A percentile compares a stretch with the other conserved stretches of the same genome.
These are phyloP conservation scores for Pleurotus pulmonarius DNA, from an alignment of 768 basidiomycete species.

Conservation along the genomic window DNA sequence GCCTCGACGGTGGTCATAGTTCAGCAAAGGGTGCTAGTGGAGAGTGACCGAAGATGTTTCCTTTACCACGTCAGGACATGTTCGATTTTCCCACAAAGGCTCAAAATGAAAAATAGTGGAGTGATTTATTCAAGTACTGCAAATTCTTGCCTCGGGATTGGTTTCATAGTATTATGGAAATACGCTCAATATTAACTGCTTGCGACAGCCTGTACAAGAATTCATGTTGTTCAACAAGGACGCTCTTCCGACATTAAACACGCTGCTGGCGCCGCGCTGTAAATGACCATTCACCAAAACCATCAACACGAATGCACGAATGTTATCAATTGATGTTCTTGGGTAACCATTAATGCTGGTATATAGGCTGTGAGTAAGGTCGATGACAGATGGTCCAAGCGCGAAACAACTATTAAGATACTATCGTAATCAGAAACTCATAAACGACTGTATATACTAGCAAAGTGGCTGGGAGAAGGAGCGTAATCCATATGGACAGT, in stretches of 20 bases:
- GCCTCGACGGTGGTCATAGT: slow-evolving; percentile 68
- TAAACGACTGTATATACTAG: slow-evolving; percentile 5
- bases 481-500: neutral
- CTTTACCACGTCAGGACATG: slow-evolving; percentile 5
- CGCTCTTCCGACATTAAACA: no score
- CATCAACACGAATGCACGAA: neutral
- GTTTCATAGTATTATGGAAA: no score
- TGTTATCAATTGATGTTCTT: neutral
- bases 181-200: no score
- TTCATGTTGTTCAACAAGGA: no score
- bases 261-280: no score
- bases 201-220: no score
- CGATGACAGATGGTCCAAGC: neutral
- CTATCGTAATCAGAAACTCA: neutral
- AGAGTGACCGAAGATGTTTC: slow-evolving; percentile 3
- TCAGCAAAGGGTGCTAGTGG: neutral
- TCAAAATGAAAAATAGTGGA: no score
- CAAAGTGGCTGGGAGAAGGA: neutral
- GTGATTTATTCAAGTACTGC: no score
- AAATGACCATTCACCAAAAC: no score
- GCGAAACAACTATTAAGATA: neutral
- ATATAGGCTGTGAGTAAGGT: neutral
- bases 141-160: no score
- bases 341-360: neutral
- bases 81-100: slow-evolving; percentile 7